Conservation (phyloP, 805 yeast genomes). For the Sungouiella thailandica region DNA sequence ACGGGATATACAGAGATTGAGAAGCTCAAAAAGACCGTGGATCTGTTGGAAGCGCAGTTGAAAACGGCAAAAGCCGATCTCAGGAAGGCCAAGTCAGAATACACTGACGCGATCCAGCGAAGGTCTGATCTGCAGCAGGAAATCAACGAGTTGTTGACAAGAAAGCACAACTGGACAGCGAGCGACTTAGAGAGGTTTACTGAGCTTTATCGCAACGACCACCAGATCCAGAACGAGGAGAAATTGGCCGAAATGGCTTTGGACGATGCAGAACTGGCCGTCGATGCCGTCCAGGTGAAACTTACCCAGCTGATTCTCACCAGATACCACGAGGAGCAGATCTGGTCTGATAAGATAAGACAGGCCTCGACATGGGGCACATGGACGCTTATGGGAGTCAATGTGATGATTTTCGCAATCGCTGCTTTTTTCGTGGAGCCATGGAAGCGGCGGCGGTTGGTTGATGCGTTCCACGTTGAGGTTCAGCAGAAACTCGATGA, state of each 20-base stretch:
- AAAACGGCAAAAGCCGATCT: conserved; percentile 45
- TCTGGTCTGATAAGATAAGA: conserved; percentile 96
- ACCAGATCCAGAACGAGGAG: conserved; percentile 62
- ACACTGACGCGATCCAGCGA: conserved; percentile 55
- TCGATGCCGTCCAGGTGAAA: conserved; percentile 65
- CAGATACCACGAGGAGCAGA: conserved; percentile 93
- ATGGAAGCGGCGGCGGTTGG: conserved; percentile 80
- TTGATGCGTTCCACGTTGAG: conserved; percentile 76
- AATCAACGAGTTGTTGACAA: conserved; percentile 78
- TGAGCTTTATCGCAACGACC: conserved; percentile 73
- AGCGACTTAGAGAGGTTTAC: conserved; percentile 83
- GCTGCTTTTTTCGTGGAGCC: conserved; percentile 92
- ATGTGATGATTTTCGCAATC: conserved; percentile 67
- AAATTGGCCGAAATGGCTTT: conserved; percentile 43
- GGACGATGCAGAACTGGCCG: conserved; percentile 50
- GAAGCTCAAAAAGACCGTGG: conserved; percentile 58
- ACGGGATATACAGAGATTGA: conserved; percentile 89
- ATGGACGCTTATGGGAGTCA: conserved; percentile 80
- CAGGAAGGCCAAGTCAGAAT: conserved; percentile 42
- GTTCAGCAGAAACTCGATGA: conserved; percentile 40
- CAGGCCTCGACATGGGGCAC: conserved; percentile 98
- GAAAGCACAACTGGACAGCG: conserved; percentile 80
- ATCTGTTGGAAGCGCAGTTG: conserved; percentile 48
- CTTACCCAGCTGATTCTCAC: conserved; percentile 75
- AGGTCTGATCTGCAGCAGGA: conserved; percentile 74